Base-by-base conservation (phyloP, 1,139 yeast genomes). In the Blastobotrys elegans region DNA sequence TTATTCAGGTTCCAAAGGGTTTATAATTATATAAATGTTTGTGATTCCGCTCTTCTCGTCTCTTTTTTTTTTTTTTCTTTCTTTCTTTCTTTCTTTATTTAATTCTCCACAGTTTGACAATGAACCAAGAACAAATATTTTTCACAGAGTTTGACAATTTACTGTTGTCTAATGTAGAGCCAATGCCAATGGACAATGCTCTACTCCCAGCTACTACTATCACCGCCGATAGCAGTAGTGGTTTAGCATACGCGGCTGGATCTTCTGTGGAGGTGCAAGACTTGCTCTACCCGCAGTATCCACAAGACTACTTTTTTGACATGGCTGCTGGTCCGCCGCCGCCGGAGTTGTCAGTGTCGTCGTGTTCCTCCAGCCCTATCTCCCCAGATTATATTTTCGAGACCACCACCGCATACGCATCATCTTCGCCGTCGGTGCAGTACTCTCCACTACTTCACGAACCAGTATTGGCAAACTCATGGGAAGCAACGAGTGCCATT, bases 361-460 rank as follows among this genome's bases (percentile, higher is more conserved):
- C 38, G 18, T 34, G 38, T 34, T 34, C 38, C 3, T 34, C 38
- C n/a, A 34, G 38, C 18, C 38, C 38, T 4, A 16, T 34, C 24
- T 11, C 38, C 4, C 38, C 38, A 14, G 38, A 34, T 8, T 34
- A 34, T n/a, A 34, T 34, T 34, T 34, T 34, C 18, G 38, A 34
- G n/a, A 17, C 5, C 27, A 10, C 27, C 10, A 24, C 27, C 10
- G 27, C 27, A 10, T 5, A 5, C 27, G 5, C 10, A 6, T 18
- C 14, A 14, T 4, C 11, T 17, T 16, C 7, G 18, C 26, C 7
- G 3, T 11, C 11, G 13, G 14, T 21, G 24, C 18, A 5, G 10
- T 11, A 17, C 21, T 34, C 24, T 34, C 38, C 16, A 34, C 22
- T 13, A n/a, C 24, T 4, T 17, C 38, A 10, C 16, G 24, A 18